These are phyloP conservation scores for Pelagomonas calceolata DNA, from an alignment of 108 stramenopile species.

Conservation along the genomic window DNA sequence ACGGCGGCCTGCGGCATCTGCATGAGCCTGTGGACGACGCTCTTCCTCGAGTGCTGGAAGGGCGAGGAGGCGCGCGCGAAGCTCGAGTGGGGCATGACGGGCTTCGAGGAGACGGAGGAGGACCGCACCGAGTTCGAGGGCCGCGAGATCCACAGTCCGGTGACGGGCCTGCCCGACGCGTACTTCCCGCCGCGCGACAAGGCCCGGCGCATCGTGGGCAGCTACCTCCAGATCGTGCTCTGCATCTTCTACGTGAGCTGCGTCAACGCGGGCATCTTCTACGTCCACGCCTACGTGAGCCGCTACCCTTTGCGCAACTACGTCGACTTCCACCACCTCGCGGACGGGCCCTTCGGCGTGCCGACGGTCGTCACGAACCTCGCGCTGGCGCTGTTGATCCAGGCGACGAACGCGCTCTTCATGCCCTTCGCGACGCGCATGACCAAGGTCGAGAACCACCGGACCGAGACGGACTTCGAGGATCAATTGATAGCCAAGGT, in stretches of 20 bases:
- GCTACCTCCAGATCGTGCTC: conserved; percentile 14
- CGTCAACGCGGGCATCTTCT: conserved; percentile 26
- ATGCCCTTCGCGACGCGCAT: conserved; percentile 4
- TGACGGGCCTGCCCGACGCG: conserved; percentile 13
- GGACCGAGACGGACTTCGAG: conserved; percentile 39
- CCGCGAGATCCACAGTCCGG: conserved; percentile 8
- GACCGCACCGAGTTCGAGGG: conserved; percentile 28
- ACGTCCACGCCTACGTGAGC: not conserved
- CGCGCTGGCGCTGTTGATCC: conserved; percentile 3
- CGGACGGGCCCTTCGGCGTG: not conserved
- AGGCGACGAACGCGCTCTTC: not conserved
- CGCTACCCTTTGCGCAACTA: conserved; percentile 6
- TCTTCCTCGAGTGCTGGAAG: conserved; percentile 41
- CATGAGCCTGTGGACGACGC: conserved; percentile 31
- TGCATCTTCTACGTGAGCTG: conserved; percentile 26
- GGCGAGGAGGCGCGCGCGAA: conserved; percentile 7
- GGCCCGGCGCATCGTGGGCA: not conserved
- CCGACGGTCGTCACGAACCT: conserved; percentile 12
- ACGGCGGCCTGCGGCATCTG: conserved; percentile 19
- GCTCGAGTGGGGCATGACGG: conserved; percentile 24
- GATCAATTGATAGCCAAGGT: conserved; percentile 44
- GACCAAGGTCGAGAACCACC: conserved; percentile 36
- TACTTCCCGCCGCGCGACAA: conserved; percentile 1
- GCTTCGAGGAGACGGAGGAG: conserved; percentile 30
- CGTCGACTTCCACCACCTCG: conserved; percentile 18